These are phyloP conservation scores for Tetracentron sinense DNA, from an alignment of 164 flowering plant genomes.

Conservation along the genomic window DNA sequence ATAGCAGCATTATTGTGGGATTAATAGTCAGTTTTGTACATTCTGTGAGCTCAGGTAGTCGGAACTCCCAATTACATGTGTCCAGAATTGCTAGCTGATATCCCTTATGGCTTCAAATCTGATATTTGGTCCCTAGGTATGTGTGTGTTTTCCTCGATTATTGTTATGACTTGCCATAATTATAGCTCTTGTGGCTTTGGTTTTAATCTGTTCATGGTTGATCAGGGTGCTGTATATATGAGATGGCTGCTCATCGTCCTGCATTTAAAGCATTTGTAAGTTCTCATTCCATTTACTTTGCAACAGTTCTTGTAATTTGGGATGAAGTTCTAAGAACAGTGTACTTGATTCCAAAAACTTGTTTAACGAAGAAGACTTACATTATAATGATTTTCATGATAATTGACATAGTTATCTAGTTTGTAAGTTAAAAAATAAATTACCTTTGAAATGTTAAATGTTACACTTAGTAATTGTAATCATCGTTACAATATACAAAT, in stretches of 20 bases:
- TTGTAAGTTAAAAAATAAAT: too few species aligned
- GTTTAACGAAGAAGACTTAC: too few species aligned
- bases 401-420: too few species aligned
- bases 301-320: not conserved
- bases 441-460: too few species aligned
- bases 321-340: too few species aligned
- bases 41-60: constrained; percentile 64
- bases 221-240: constrained; percentile 96
- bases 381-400: too few species aligned
- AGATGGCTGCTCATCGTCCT: constrained; percentile 99
- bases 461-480: too few species aligned
- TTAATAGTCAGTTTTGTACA: not conserved
- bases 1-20: not conserved
- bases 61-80: constrained; percentile 99
- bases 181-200: not conserved
- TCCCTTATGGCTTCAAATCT: constrained; percentile 98
- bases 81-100: constrained; percentile 97
- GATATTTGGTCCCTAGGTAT: constrained; percentile 99
- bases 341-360: too few species aligned
- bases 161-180: not conserved
- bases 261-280: constrained; percentile 99
- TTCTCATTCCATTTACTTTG: constrained; percentile 1
- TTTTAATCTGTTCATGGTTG: constrained; percentile 16
- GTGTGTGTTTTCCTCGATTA: constrained; percentile 5
- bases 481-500: too few species aligned